Evolutionary conservation across 2,329 filamentous ascomycete genomes (phyloP), one percentile per base, ranked within the genome.

Genomic region (Aspergillus sp.): DNA sequence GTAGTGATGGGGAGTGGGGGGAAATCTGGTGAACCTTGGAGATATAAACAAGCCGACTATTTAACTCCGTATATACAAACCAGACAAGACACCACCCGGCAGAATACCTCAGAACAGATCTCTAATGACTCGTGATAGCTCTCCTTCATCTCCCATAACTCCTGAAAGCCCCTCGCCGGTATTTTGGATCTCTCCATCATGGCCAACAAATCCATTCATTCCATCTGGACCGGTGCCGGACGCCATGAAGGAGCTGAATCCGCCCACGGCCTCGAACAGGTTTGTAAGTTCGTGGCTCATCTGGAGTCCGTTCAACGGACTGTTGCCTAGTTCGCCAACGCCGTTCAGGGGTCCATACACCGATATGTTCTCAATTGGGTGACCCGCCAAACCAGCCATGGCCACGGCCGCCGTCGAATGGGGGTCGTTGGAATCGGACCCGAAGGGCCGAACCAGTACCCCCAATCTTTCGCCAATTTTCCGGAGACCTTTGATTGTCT

Each of bases 371-470:
- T 85, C 81, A 14, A 85, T 80, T 24, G 79, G 77, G 62, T 86
- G 82, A 5, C 83, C 83, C 2, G 83, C 83, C 16, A 87, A 71
- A 1, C 82, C 83, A 9, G 83, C 83, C 84, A 87, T 86, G 8
- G 83, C 83, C 4, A 86, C 80, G 1, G 84, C 83, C 3, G 83
- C 83, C 19, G 78, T 80, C 2, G 82, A 84, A 62, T 83, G 82
- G 14, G 82, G 76, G 56, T 86, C 83, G 17, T 73, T 70, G 2
- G 76, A 69, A 38, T 77, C 73, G 2, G 71, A 54, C 40, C 66
- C 61, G 51, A 67, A 65, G 4, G 68, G 63, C 33, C 71, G 68
- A 9, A 69, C 68, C 11, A 78, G 55, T 14, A 86, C 71, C 0
- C 84, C 84, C 0, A 87, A 76, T 57, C 82, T 81, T 17, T 84